These are phyloP conservation scores for Actinomortierella wolfii DNA, from an alignment of 371 early-diverging fungal species.

Conservation along the genomic window DNA sequence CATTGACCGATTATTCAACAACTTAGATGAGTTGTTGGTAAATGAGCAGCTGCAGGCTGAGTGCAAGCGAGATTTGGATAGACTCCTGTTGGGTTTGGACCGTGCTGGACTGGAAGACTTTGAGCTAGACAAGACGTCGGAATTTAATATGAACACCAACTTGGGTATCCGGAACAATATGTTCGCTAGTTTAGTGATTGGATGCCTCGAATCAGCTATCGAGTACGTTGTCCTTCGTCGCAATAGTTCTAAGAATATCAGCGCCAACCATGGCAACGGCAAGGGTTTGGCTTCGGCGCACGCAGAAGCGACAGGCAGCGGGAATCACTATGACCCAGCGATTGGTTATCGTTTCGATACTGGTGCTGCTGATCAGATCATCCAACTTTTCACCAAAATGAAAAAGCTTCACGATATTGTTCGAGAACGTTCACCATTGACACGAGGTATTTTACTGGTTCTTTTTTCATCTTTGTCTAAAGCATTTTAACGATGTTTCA, in stretches of 20 bases:
- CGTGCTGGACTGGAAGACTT: conserved; percentile 56
- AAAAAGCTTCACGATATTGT: conserved; percentile 45
- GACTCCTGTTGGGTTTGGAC: conserved; percentile 26
- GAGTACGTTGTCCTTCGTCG: conserved; percentile 23
- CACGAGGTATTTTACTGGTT: conserved; percentile 16
- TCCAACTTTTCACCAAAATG: conserved; percentile 43
- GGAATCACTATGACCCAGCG: too few relatives aligned
- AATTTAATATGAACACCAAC: conserved; percentile 54
- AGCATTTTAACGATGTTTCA: too few relatives aligned
- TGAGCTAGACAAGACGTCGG: conserved; percentile 59
- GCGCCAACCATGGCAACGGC: conserved; percentile 17
- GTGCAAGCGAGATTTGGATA: conserved; percentile 17
- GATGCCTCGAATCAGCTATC: conserved; percentile 55
- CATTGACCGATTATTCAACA: too few relatives aligned
- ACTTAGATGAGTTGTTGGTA: conserved; percentile 12
- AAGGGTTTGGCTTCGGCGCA: conserved; percentile 10
- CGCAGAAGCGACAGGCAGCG: not conserved
- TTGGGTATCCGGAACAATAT: conserved; percentile 57
- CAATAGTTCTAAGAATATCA: not conserved
- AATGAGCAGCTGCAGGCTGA: conserved; percentile 22
- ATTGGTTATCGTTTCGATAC: too few relatives aligned
- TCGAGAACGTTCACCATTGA: conserved; percentile 23
- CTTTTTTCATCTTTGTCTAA: not conserved
- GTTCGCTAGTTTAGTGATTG: conserved; percentile 51
- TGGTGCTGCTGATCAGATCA: conserved; percentile 30